phyloP scores from a whole-genome alignment of 2,329 filamentous ascomycete genomes.

The Diaporthe ampelina region DNA sequence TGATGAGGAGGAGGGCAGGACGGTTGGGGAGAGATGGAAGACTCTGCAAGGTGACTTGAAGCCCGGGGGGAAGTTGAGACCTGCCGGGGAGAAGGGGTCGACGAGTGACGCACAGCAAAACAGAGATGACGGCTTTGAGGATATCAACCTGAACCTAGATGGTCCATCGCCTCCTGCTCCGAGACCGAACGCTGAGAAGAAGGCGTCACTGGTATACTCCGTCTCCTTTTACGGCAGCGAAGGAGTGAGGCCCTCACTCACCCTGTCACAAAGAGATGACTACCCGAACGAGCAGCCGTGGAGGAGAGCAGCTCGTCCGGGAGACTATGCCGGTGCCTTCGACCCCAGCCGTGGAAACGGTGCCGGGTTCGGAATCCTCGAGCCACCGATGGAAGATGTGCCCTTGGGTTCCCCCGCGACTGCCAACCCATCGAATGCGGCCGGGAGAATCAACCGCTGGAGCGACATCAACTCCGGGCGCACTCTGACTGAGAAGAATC shows the following conservation, averaged over 20 bases:
- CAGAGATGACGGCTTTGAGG: neutral
- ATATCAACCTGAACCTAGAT: conserved; percentile 17
- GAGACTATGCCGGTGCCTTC: conserved; percentile 39
- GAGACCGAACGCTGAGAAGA: neutral
- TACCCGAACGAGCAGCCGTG: conserved; percentile 40
- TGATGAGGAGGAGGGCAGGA: conserved; percentile 32
- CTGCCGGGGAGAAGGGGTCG: neutral
- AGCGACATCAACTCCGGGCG: neutral
- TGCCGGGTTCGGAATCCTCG: conserved; percentile 37
- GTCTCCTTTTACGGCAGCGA: conserved; percentile 14
- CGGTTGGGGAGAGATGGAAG: conserved; percentile 23
- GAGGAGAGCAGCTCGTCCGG: conserved; percentile 37
- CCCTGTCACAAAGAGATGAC: neutral
- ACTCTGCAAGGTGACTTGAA: conserved; percentile 16
- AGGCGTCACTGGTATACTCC: neutral
- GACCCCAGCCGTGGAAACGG: conserved; percentile 39
- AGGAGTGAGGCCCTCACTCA: neutral
- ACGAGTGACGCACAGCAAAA: neutral
- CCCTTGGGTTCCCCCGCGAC: neutral
- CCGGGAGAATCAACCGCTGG: neutral
- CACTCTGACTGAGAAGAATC: neutral
- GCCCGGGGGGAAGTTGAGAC: neutral
- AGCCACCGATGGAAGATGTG: neutral
- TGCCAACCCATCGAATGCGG: neutral
- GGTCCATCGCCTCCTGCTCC: conserved; percentile 22